Percentiles rank a stretch among this genome's conserved stretches.
Evolutionary conservation across 2,329 filamentous ascomycete genomes (phyloP).

Genomic region (Grosmannia huntii): DNA sequence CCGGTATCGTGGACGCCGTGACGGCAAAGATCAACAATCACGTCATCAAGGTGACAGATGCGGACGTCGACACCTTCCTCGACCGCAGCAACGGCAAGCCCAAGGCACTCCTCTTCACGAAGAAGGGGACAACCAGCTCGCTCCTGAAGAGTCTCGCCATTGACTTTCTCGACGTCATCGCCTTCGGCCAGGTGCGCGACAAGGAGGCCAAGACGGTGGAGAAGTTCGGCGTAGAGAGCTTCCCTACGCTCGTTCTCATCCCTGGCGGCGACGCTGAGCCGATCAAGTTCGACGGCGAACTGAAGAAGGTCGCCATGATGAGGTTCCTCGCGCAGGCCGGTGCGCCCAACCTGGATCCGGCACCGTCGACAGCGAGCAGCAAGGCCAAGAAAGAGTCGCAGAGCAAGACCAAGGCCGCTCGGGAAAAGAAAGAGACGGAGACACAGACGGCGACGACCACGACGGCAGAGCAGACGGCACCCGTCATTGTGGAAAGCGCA

Average conservation of each 20-base stretch:
- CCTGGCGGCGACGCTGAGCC: conserved; percentile 56
- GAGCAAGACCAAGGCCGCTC: conserved; percentile 17
- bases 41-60: conserved; percentile 69
- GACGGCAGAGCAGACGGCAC: conserved; percentile 23
- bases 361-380: conserved; percentile 27
- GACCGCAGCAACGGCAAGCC: conserved; percentile 54
- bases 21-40: conserved; percentile 84
- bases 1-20: conserved; percentile 76
- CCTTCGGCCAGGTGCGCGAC: conserved; percentile 69
- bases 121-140: conserved; percentile 79
- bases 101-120: conserved; percentile 85
- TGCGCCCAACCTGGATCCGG: conserved; percentile 65
- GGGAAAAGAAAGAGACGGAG: conserved; percentile 25
- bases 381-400: conserved; percentile 27
- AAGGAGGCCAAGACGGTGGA: conserved; percentile 63
- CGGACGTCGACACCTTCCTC: conserved; percentile 65
- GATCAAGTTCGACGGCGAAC: conserved; percentile 64
- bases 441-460: conserved; percentile 10
- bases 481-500: conserved; percentile 37
- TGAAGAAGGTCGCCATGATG: conserved; percentile 74
- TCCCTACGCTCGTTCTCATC: conserved; percentile 70
- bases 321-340: conserved; percentile 72
- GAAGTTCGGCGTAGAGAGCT: conserved; percentile 63
- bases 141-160: conserved; percentile 76
- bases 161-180: conserved; percentile 72